Evolutionary conservation across 2,329 filamentous ascomycete genomes (phyloP).

Genomic region (Aspergillus ruber): DNA sequence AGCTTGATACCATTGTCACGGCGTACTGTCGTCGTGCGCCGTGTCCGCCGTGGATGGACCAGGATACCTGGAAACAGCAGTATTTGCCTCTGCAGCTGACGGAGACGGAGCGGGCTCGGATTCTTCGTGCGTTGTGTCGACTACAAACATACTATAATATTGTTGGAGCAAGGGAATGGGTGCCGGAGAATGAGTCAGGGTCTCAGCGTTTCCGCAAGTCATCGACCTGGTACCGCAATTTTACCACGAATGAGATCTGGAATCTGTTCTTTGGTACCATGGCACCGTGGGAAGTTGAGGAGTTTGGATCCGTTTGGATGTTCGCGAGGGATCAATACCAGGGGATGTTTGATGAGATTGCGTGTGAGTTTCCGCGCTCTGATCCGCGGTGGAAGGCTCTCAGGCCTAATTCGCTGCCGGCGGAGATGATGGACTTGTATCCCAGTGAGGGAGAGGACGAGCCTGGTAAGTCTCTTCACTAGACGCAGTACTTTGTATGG

Average conservation of each 20-base stretch:
- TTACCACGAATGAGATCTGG: constrained; percentile 11
- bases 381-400: constrained; percentile 8
- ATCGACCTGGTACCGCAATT: constrained; percentile 12
- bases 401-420: constrained; percentile 5
- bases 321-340: constrained; percentile 9
- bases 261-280: constrained; percentile 10
- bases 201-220: constrained; percentile 1
- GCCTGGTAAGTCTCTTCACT: constrained; percentile 2
- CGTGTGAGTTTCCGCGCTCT: constrained; percentile 8
- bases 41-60: constrained; percentile 1
- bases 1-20: constrained; percentile 3
- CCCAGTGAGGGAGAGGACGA: constrained; percentile 5
- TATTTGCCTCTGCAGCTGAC: constrained; percentile 1
- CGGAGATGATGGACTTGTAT: constrained; percentile 7
- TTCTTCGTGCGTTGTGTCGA: constrained; percentile 11
- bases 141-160: constrained; percentile 13
- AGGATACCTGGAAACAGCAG: constrained; percentile 1
- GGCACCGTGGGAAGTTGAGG: constrained; percentile 12
- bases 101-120: constrained; percentile 4
- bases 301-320: constrained; percentile 11
- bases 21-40: constrained; percentile 3
- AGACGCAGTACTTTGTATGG: not conserved
- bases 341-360: constrained; percentile 7
- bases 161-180: constrained; percentile 10
- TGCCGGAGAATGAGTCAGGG: not conserved